Evolutionary conservation across 768 basidiomycete genomes (phyloP).

Genomic region (Podaxis sp.): DNA sequence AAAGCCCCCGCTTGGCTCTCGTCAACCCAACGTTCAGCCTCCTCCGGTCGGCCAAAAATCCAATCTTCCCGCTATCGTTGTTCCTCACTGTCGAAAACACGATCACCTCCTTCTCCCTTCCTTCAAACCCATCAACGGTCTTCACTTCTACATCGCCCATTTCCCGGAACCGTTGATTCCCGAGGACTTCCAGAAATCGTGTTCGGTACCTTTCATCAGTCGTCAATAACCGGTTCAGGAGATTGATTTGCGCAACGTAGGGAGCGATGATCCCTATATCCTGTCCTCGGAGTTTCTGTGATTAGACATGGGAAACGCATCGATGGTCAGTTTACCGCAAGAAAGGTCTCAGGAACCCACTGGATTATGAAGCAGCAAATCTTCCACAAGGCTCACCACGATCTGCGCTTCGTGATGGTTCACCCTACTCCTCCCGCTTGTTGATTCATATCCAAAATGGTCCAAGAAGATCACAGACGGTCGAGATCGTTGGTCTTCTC

Average conservation of each 20-base stretch:
- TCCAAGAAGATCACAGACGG: conserved; percentile 80
- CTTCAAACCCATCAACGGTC: conserved; percentile 95
- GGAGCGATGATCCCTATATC: conserved; percentile 94
- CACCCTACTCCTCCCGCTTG: conserved; percentile 67
- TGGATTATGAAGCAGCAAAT: conserved; percentile 72
- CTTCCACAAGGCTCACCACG: conserved; percentile 78
- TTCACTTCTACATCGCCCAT: conserved; percentile 75
- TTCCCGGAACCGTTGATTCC: conserved; percentile 63
- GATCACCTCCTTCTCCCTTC: conserved; percentile 89
- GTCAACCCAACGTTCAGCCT: conserved; percentile 91
- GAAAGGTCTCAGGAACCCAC: conserved; percentile 38
- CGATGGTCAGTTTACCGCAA: neutral
- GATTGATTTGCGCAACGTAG: conserved; percentile 82
- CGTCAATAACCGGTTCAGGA: conserved; percentile 66
- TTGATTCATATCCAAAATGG: conserved; percentile 67
- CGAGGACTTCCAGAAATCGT: conserved; percentile 61
- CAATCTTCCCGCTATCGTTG: conserved; percentile 74
- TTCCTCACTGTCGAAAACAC: conserved; percentile 90
- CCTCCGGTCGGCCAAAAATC: conserved; percentile 84
- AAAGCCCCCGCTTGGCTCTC: conserved; percentile 81
- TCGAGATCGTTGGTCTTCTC: conserved; percentile 23
- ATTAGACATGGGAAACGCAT: conserved; percentile 3
- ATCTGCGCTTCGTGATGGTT: conserved; percentile 79
- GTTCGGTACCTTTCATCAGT: conserved; percentile 46
- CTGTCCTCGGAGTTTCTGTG: conserved; percentile 56